Evolutionary conservation across 257 asterid genomes (phyloP).

Genomic region (Solanum peruvianum): DNA sequence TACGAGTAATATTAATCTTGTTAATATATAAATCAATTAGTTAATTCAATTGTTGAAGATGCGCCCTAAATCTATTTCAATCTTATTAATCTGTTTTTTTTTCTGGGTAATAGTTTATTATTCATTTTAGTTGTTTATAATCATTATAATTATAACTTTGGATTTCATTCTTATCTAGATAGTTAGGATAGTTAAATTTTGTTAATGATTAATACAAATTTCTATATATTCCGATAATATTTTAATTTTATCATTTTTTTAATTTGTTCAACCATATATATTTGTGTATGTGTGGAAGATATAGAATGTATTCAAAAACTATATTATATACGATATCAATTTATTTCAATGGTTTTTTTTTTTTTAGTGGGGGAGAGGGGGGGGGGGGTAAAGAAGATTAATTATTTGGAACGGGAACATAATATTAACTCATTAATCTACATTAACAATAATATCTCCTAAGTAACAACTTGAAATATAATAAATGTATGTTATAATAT

Average conservation of each 20-base stretch:
- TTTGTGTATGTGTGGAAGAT: background rate
- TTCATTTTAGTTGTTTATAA: background rate
- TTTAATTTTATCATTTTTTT: background rate
- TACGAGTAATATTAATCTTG: background rate
- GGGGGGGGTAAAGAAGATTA: too few relatives aligned
- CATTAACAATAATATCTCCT: background rate
- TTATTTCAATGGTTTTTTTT: background rate
- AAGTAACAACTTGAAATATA: background rate
- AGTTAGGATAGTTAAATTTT: background rate
- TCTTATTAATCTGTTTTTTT: background rate
- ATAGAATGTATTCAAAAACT: background rate
- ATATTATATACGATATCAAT: background rate
- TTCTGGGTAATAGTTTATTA: background rate
- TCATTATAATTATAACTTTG: background rate
- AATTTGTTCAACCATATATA: background rate
- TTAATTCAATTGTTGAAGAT: background rate
- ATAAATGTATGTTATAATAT: background rate
- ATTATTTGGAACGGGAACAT: background rate
- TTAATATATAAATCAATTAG: background rate
- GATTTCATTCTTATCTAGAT: background rate
- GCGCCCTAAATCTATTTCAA: background rate
- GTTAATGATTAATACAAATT: background rate
- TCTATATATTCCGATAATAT: background rate
- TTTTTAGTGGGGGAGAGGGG: too few relatives aligned
- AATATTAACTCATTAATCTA: background rate